Base-by-base conservation (phyloP, 2,329 filamentous ascomycete species). In the Allantophomopsis cytisporea region DNA sequence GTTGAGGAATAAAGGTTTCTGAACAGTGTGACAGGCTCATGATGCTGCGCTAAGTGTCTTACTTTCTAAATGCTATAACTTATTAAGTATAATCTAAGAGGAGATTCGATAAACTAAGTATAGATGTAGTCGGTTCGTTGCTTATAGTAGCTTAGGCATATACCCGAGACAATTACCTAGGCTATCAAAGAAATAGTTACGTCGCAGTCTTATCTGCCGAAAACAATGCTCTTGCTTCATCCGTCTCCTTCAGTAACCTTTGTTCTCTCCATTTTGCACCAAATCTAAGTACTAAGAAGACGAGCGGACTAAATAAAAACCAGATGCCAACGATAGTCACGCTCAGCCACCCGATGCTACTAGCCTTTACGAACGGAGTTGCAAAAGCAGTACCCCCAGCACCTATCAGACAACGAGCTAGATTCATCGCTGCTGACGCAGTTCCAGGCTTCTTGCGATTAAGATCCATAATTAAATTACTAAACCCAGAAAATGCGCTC, bases 251-350 rank as follows among this genome's bases (percentile, higher is more conserved):
- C 17, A 49, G 45, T 35, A 43, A 52, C 32, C 56, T 41, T 31
- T 59, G 48, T 3, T 52, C 45, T 17, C 68, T 56, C 66, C 66
- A 71, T 38, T 48, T 52, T 13, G 60, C 49, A 0, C 69, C 49
- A n/a, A 37, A 41, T 28, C 20, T 34, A 36, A 51, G 45, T 31
- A 36, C 66, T 18, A 51, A 53, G 1, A 42, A 41, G 55, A 66
- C 61, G 2, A 69, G 49, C 20, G 62, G 36, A 47, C n/a, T 21
- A 21, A 21, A 21, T 5, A 60, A 46, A 36, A 65, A 44, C 47
- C 1, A 65, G 12, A 51, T 31, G 5, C 43, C 48, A 17, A 41
- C 41, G 15, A 47, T 30, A 8, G 50, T 50, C 36, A 49, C 50
- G 13, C 48, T 46, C 8, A 68, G 46, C 50, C 50, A 52, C 3